A percentile compares a stretch with the other conserved stretches of the same genome.
Conservation (phyloP, 2,329 filamentous ascomycete genomes). For the Epichloe aotearoae region DNA sequence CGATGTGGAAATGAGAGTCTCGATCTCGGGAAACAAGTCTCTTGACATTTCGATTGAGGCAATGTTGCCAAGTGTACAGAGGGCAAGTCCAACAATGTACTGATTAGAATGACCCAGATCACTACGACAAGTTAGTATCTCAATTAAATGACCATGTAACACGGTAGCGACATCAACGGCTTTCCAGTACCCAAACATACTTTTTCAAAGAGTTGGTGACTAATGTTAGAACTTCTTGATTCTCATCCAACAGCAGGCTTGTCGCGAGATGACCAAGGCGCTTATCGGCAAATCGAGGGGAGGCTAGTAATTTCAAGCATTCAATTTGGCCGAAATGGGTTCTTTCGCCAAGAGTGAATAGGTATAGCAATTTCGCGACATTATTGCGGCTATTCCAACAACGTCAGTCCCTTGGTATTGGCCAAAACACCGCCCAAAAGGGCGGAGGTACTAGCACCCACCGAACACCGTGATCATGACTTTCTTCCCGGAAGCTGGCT, state of each 20-base stretch:
- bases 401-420: background rate
- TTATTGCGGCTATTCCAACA: conserved; percentile 67
- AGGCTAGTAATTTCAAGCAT: conserved; percentile 93
- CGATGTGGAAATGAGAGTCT: conserved; percentile 76
- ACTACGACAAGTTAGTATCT: conserved; percentile 33
- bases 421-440: background rate
- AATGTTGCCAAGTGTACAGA: conserved; percentile 95
- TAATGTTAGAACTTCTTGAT: conserved; percentile 91
- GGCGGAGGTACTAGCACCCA: conserved; percentile 29
- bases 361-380: conserved; percentile 93
- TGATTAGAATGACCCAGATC: conserved; percentile 96
- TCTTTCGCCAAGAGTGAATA: conserved; percentile 92
- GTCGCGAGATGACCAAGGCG: conserved; percentile 89
- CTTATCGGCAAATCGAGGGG: conserved; percentile 95
- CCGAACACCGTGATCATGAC: conserved; percentile 81
- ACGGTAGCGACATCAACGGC: background rate
- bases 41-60: conserved; percentile 96
- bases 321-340: conserved; percentile 99
- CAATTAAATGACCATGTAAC: background rate
- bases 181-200: conserved; percentile 34
- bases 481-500: conserved; percentile 95
- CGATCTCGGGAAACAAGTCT: conserved; percentile 92
- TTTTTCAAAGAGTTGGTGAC: conserved; percentile 98
- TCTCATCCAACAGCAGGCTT: conserved; percentile 92
- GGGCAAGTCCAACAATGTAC: conserved; percentile 91